Conservation (phyloP, 768 basidiomycete species). For the Pisolithus microcarpus region DNA sequence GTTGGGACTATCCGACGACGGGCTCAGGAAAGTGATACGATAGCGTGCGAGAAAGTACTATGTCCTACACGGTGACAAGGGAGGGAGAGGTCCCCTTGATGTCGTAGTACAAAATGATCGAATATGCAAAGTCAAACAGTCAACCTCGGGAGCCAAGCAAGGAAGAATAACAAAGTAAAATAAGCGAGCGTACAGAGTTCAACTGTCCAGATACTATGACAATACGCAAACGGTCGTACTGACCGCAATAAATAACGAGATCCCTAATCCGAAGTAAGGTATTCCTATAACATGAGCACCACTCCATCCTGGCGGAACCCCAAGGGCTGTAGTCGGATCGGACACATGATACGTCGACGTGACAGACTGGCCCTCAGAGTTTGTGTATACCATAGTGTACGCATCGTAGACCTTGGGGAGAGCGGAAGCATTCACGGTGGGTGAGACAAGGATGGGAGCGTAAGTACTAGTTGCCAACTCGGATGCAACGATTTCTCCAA, state of each 20-base stretch:
- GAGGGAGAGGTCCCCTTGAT: no score
- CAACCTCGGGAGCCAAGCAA: no score
- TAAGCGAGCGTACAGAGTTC: no score
- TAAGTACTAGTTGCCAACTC: slow-evolving; percentile 73
- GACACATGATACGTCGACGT: slow-evolving; percentile 48
- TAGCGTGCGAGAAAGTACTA: no score
- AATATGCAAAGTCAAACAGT: no score
- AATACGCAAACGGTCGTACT: background rate
- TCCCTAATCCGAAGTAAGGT: slow-evolving; percentile 8
- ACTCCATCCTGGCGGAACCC: slow-evolving; percentile 57
- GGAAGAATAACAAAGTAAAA: no score
- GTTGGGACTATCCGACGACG: no score
- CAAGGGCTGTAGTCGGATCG: slow-evolving; percentile 46
- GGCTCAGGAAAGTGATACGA: no score
- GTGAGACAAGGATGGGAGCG: slow-evolving; percentile 43
- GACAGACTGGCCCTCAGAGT: slow-evolving; percentile 42
- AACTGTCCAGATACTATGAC: background rate
- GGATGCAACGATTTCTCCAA: slow-evolving; percentile 49
- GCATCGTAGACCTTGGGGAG: slow-evolving; percentile 51
- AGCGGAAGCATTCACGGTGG: slow-evolving; percentile 40
- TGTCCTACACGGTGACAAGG: no score
- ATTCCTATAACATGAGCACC: slow-evolving; percentile 7
- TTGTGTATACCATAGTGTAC: slow-evolving; percentile 51
- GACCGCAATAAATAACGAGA: background rate
- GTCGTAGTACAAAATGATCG: no score